Evolutionary conservation across 2,329 filamentous ascomycete species (phyloP), one percentile per base, ranked within the genome.

Genomic region (Hirsutella thompsonii): DNA sequence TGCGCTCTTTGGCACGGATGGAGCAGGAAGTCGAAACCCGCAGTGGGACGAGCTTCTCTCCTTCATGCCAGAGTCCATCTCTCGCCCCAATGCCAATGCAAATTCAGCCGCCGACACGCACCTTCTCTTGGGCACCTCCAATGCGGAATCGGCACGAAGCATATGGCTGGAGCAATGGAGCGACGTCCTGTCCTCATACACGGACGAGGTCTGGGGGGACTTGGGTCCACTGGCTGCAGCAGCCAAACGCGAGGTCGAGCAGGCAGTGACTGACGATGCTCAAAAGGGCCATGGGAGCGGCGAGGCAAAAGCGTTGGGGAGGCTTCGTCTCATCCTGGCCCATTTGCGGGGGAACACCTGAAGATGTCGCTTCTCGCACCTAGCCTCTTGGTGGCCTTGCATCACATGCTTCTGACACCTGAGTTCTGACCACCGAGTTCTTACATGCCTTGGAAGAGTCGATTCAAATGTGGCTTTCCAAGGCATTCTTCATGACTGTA

Each of bases 141-240:
- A 70, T 44, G 33, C 51, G 0, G 48, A 51, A 4, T 61, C 63
- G 43, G 65, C 64, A 19, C 65, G 57, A 51, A 50, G 60, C 37
- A 48, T 59, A 14, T 78, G 74, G 73, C 55, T 73, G 11, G 57
- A 63, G 29, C 67, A 76, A 49, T 80, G 76, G 75, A 64, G 66
- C 28, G 62, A 65, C 34, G 72, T 79, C 8, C 60, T 80, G 20
- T 68, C 63, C 2, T 59, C 64, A 28, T 81, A 81, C 48, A 69
- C 68, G 0, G 76, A 83, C 52, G 74, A 82, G 42, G 79, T 84
- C 20, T 84, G 80, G 81, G 81, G 80, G 18, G 76, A 74, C 42
- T 55, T 83, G 18, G 58, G 67, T 23, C 66, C 70, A 3, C 59
- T 81, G 28, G 69, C 78, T 9, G 60, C 66, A 38, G 67, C 74